Evolutionary conservation across 2,329 filamentous ascomycete genomes (phyloP), one percentile per base, ranked within the genome.

Genomic region (Epichloe gansuensis): DNA sequence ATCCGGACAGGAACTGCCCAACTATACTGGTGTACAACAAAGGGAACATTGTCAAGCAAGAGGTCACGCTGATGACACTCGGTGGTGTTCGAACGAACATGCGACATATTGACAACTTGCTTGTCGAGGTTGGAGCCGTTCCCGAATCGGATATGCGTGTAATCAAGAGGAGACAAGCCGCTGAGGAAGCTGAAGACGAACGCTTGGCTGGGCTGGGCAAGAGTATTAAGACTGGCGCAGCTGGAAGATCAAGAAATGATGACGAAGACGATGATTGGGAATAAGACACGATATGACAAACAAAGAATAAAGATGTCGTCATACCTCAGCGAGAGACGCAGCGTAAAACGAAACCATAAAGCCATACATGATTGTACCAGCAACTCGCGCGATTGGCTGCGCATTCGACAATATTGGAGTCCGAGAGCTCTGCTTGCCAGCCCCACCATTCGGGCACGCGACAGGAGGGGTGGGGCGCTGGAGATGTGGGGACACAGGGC

Each of bases 21-120:
- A 98, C 93, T 0, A 89, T 98, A 38, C 66, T 98, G 57, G 80
- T 95, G 0, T 98, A 98, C 71, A 86, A 85, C 65, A 89, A 95
- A 61, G 90, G 89, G 17, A 88, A 98, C 65, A 95, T 98, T 59
- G 83, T 83, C 65, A 88, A 83, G 72, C 93, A 98, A 70, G 72
- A 96, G 50, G 86, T 98, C n/a, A 97, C 91, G 4, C 71, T 98
- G 58, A 78, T 81, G 61, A 88, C 88, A 51, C 69, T 97, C 46
- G 82, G 82, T 9, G 93, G 93, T 4, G 76, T 80, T 3, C 76
- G 78, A 57, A 88, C 85, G 53, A 82, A 75, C 59, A 76, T 89
- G 73, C 71, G 79, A 69, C 83, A 94, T 64, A 72, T 97, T 55
- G 90, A 97, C 65, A 80, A 83, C 59, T 66, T 97, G 42, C 72